Conservation (phyloP, 306 rosid species). For the Morella rubra region DNA sequence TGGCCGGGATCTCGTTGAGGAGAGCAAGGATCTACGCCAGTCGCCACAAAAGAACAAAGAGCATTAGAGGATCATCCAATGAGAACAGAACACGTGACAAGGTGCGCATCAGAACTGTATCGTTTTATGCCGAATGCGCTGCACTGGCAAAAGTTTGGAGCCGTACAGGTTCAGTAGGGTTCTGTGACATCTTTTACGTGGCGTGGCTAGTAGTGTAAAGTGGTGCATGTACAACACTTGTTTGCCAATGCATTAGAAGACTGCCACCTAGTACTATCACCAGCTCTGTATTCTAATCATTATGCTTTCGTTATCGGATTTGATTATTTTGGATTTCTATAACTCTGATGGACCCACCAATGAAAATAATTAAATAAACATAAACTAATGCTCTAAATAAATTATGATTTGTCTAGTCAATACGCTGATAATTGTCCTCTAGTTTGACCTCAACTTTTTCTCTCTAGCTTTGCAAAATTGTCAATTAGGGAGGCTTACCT, state of each 20-base stretch:
- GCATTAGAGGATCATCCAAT: neutral
- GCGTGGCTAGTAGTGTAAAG: neutral
- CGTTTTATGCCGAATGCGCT: neutral
- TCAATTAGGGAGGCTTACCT: slow-evolving; percentile 20
- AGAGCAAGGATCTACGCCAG: slow-evolving; percentile 31
- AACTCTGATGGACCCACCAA: neutral
- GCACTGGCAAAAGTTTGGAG: neutral
- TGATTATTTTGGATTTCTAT: neutral
- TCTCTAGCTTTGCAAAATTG: neutral
- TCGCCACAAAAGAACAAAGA: too few relatives aligned
- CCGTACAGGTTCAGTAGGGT: neutral
- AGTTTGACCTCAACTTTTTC: neutral
- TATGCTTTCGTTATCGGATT: neutral
- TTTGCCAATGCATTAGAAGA: neutral
- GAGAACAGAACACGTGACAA: neutral
- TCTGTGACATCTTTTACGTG: neutral
- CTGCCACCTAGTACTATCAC: neutral
- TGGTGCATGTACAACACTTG: neutral
- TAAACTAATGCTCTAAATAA: too few relatives aligned
- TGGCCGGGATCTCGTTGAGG: slow-evolving; percentile 42
- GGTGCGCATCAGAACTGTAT: neutral
- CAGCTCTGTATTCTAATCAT: neutral
- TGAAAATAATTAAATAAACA: too few relatives aligned
- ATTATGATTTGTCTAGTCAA: too few relatives aligned
- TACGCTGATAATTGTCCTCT: too few relatives aligned